Conservation (phyloP, 2,329 filamentous ascomycete genomes). For the Penicillium aurantiogriseum region DNA sequence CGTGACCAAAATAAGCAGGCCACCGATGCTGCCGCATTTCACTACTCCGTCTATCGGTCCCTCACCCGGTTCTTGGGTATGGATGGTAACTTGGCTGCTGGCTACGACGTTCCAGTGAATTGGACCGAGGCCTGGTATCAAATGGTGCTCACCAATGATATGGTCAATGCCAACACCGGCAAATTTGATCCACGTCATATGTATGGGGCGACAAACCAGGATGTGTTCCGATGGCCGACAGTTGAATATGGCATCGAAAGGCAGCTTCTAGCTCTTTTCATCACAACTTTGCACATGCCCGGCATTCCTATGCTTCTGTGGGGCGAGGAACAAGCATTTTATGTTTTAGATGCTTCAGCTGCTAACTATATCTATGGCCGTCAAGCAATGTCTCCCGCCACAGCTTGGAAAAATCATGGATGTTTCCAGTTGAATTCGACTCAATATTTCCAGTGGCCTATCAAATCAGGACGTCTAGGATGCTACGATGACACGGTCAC, state of each 20-base stretch:
- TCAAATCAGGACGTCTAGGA: conserved; percentile 53
- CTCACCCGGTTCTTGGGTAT: conserved; percentile 61
- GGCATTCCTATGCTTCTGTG: conserved; percentile 61
- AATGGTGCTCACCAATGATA: conserved; percentile 59
- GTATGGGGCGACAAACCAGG: conserved; percentile 65
- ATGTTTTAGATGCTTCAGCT: conserved; percentile 63
- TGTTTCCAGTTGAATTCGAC: conserved; percentile 59
- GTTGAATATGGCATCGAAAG: conserved; percentile 57
- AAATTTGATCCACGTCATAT: conserved; percentile 64
- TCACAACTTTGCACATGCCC: conserved; percentile 60
- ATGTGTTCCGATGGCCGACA: conserved; percentile 64
- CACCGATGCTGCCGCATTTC: conserved; percentile 61
- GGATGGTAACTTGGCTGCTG: conserved; percentile 56
- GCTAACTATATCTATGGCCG: conserved; percentile 65
- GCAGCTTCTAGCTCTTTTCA: conserved; percentile 57
- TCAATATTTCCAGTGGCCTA: conserved; percentile 59
- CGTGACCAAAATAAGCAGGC: conserved; percentile 54
- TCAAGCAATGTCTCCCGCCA: conserved; percentile 60
- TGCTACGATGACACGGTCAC: conserved; percentile 58
- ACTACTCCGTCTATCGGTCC: conserved; percentile 64
- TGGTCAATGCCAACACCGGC: conserved; percentile 60
- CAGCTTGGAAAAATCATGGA: conserved; percentile 64
- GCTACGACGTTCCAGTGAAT: conserved; percentile 55
- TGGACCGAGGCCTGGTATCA: conserved; percentile 58
- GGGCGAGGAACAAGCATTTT: conserved; percentile 67